Evolutionary conservation across 345 rosid species (phyloP).

Genomic region (Citrus australasica): DNA sequence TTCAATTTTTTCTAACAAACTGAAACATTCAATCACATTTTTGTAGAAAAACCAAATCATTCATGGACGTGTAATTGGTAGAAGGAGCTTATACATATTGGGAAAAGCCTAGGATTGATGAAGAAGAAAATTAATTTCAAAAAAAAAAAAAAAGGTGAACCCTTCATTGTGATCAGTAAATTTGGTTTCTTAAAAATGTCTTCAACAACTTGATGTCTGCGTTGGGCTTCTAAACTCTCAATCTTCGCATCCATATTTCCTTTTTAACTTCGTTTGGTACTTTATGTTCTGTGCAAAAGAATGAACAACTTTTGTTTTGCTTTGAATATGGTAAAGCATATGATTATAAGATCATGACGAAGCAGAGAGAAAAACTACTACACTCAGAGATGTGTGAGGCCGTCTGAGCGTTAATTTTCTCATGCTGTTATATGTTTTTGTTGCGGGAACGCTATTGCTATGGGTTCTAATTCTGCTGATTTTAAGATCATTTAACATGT

Average conservation of each 20-base stretch:
- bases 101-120: not conserved
- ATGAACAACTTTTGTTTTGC: not conserved
- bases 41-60: no score
- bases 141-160: not conserved
- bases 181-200: conserved; percentile 11
- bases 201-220: not conserved
- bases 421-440: not conserved
- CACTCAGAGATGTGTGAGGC: not conserved
- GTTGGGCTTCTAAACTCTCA: not conserved
- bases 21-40: no score
- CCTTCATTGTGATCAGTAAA: conserved; percentile 14
- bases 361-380: not conserved
- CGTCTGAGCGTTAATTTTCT: not conserved
- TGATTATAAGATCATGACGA: no score
- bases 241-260: not conserved
- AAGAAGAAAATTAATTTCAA: not conserved
- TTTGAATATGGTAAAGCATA: not conserved
- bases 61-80: not conserved
- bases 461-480: not conserved
- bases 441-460: no score
- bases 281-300: not conserved
- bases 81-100: not conserved
- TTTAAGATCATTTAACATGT: not conserved
- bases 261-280: not conserved
- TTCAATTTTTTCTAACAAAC: no score